These are phyloP conservation scores for Schizosaccharomyces lindneri DNA, from an alignment of 805 yeast genomes.

Conservation along the genomic window DNA sequence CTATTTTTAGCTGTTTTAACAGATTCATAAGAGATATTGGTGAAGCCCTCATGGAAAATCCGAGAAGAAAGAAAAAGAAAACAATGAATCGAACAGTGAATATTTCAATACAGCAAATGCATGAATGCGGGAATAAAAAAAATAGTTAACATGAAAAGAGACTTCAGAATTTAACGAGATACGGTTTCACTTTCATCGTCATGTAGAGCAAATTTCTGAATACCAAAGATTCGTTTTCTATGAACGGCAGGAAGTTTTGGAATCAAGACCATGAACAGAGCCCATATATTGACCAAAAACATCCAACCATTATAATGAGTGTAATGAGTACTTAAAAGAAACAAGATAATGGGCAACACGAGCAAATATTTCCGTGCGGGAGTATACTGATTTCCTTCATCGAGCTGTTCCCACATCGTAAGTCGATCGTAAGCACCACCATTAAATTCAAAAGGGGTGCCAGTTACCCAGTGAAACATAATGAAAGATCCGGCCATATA, in stretches of 20 bases:
- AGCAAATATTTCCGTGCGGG: conserved; percentile 84
- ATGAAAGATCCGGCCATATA: conserved; percentile 46
- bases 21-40: no score
- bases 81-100: no score
- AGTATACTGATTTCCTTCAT: conserved; percentile 87
- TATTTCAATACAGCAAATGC: no score
- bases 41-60: no score
- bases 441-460: conserved; percentile 91
- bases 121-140: no score
- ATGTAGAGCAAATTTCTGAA: background rate
- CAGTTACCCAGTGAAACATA: conserved; percentile 91
- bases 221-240: conserved; percentile 1
- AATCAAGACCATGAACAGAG: conserved; percentile 66
- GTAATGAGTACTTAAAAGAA: conserved; percentile 71
- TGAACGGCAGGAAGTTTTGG: conserved; percentile 50
- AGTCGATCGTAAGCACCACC: conserved; percentile 86
- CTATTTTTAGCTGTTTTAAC: no score
- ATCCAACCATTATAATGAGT: conserved; percentile 58
- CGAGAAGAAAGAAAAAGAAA: no score
- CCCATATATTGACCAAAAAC: conserved; percentile 54
- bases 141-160: no score
- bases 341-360: conserved; percentile 76
- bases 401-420: conserved; percentile 97
- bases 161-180: background rate
- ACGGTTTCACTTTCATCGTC: background rate